These are phyloP conservation scores for Elsinoe fawcettii DNA, from an alignment of 2,329 filamentous ascomycete species.

Conservation along the genomic window DNA sequence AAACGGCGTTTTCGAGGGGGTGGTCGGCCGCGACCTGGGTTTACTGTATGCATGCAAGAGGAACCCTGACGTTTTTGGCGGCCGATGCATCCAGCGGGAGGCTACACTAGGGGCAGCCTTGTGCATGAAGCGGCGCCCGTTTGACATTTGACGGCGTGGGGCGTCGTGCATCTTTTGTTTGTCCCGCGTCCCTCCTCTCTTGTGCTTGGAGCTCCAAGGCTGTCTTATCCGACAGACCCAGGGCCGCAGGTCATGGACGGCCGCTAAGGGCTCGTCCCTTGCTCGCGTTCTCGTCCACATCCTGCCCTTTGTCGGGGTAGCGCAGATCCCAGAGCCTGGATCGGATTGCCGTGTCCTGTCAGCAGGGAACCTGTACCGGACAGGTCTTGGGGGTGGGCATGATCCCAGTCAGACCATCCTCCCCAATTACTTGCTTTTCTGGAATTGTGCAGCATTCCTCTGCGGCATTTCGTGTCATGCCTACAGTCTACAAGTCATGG, in stretches of 20 bases:
- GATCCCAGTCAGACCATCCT: background rate
- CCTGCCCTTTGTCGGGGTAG: background rate
- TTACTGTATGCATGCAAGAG: constrained; percentile 4
- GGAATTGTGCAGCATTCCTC: constrained; percentile 4
- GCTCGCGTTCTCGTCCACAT: background rate
- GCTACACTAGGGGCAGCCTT: constrained; percentile 7
- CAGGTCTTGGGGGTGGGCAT: constrained; percentile 1
- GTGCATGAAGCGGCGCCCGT: constrained; percentile 11
- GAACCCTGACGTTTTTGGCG: constrained; percentile 12
- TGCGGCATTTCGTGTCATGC: background rate
- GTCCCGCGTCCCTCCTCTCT: background rate
- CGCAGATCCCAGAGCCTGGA: background rate
- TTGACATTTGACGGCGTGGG: constrained; percentile 16
- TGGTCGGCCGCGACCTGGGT: constrained; percentile 1
- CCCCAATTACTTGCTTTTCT: constrained; percentile 11
- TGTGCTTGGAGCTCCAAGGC: background rate
- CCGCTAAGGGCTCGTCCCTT: constrained; percentile 7
- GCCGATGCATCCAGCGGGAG: constrained; percentile 4
- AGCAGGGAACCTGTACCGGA: background rate
- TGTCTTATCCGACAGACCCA: background rate
- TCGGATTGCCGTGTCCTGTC: background rate
- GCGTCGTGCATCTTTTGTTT: constrained; percentile 14
- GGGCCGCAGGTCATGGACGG: background rate
- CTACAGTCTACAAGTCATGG: too few species aligned
- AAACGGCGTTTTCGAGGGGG: constrained; percentile 14